Percentiles rank a stretch among this genome's conserved stretches.
Conservation (phyloP, 768 basidiomycete species). For the Ramaria rubella region DNA sequence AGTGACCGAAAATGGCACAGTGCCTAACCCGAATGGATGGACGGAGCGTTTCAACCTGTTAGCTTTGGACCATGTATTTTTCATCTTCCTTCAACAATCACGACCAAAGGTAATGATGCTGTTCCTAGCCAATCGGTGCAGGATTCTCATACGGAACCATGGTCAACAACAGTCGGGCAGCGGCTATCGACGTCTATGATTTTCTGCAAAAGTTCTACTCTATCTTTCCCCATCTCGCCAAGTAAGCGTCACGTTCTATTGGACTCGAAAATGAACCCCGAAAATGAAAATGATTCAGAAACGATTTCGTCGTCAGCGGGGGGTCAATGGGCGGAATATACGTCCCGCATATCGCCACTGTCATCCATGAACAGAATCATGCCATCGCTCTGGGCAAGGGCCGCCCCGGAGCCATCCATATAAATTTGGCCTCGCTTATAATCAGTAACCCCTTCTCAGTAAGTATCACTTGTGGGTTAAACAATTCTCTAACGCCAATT, state of each 20-base stretch:
- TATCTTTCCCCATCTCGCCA: slow-evolving; percentile 19
- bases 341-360: slow-evolving; percentile 31
- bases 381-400: slow-evolving; percentile 18
- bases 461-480: background rate
- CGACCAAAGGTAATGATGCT: background rate
- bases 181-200: slow-evolving; percentile 30
- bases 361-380: slow-evolving; percentile 29
- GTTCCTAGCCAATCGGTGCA: slow-evolving; percentile 26
- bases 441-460: slow-evolving; percentile 24
- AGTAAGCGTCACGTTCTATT: background rate
- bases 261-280: background rate
- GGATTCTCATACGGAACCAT: slow-evolving; percentile 30
- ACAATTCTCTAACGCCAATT: background rate
- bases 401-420: slow-evolving; percentile 17
- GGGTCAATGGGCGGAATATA: slow-evolving; percentile 33
- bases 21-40: slow-evolving; percentile 21
- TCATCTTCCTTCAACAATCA: no score
- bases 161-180: slow-evolving; percentile 28
- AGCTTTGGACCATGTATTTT: slow-evolving; percentile 13
- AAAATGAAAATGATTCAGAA: background rate
- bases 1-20: slow-evolving; percentile 18
- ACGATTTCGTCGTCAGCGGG: slow-evolving; percentile 22
- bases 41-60: slow-evolving; percentile 8
- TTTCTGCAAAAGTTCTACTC: slow-evolving; percentile 31
- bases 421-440: slow-evolving; percentile 30